A percentile compares a stretch with the other conserved stretches of the same genome.
Conservation (phyloP, 805 yeast species). For the Zygotorulaspora sp. region DNA sequence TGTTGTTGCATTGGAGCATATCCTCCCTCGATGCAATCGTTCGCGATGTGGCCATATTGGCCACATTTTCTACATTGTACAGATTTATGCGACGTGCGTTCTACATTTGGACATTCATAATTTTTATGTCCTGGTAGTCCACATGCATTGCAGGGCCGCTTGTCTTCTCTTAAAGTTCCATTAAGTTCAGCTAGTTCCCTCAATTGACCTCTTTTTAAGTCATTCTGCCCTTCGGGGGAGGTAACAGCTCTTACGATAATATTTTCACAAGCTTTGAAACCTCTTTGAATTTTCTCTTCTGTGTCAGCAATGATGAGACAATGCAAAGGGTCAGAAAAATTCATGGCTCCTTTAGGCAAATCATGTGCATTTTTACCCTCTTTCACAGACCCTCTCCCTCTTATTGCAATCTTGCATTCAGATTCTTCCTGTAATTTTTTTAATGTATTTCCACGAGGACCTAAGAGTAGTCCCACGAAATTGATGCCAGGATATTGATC, state of each 20-base stretch:
- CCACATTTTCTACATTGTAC: slow-evolving; percentile 79
- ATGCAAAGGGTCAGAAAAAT: slow-evolving; percentile 79
- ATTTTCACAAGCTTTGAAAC: slow-evolving; percentile 65
- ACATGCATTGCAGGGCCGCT: slow-evolving; percentile 58
- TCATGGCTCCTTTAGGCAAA: slow-evolving; percentile 45
- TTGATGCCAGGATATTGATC: slow-evolving; percentile 86
- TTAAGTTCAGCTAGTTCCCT: slow-evolving; percentile 89
- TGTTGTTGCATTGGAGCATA: slow-evolving; percentile 19
- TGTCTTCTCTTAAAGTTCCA: slow-evolving; percentile 87
- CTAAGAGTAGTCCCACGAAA: slow-evolving; percentile 83
- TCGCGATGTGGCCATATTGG: slow-evolving; percentile 75
- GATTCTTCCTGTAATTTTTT: slow-evolving; percentile 74
- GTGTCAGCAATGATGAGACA: slow-evolving; percentile 81
- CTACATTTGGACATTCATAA: slow-evolving; percentile 58
- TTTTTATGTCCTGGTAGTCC: slow-evolving; percentile 62
- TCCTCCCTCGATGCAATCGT: slow-evolving; percentile 58
- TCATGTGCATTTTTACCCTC: slow-evolving; percentile 67
- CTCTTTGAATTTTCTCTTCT: slow-evolving; percentile 70
- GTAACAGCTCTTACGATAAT: slow-evolving; percentile 78
- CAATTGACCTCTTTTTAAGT: slow-evolving; percentile 82
- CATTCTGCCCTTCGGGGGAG: slow-evolving; percentile 92
- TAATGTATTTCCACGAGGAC: slow-evolving; percentile 93
- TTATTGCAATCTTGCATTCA: slow-evolving; percentile 83
- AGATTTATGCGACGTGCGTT: slow-evolving; percentile 46
- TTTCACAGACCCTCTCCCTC: slow-evolving; percentile 95